Conservation (phyloP, 768 basidiomycete species). For the Clitopilus hobsonii region DNA sequence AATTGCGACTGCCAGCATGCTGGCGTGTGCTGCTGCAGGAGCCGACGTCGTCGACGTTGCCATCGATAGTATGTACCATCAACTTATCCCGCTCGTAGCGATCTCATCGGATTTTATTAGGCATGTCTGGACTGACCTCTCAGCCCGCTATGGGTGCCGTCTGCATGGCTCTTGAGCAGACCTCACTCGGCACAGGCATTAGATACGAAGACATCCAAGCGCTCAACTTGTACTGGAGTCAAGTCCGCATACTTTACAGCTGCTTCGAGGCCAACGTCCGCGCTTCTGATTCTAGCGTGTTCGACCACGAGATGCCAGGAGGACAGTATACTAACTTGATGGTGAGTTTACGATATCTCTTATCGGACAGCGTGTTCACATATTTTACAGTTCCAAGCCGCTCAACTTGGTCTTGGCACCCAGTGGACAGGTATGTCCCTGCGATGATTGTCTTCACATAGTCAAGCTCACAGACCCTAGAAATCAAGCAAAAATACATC, state of each 20-base stretch:
- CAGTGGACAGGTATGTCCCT: conserved; percentile 77
- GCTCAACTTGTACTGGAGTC: conserved; percentile 96
- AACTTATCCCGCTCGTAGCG: background rate
- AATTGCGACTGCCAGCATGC: conserved; percentile 96
- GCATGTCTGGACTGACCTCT: conserved; percentile 97
- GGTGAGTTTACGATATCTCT: conserved; percentile 42
- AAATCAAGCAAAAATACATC: conserved; percentile 98
- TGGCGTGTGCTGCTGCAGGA: conserved; percentile 93
- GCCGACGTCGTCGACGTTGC: conserved; percentile 98
- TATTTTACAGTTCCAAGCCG: conserved; percentile 85
- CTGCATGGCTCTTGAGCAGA: conserved; percentile 92
- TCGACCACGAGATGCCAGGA: conserved; percentile 99
- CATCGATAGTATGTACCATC: conserved; percentile 80
- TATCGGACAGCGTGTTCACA: background rate
- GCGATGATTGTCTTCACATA: conserved; percentile 6
- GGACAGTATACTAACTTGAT: conserved; percentile 93
- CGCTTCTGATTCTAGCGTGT: conserved; percentile 95
- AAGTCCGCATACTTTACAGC: conserved; percentile 89
- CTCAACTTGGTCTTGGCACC: conserved; percentile 93
- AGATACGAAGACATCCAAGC: conserved; percentile 96
- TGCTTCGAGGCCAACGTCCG: conserved; percentile 99
- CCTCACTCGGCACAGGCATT: conserved; percentile 89
- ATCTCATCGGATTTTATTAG: conserved; percentile 34
- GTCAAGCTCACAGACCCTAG: conserved; percentile 28
- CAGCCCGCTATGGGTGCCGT: conserved; percentile 99